Base-by-base conservation (phyloP, 805 yeast species). In the Sungouiozyma ichnusensis region DNA sequence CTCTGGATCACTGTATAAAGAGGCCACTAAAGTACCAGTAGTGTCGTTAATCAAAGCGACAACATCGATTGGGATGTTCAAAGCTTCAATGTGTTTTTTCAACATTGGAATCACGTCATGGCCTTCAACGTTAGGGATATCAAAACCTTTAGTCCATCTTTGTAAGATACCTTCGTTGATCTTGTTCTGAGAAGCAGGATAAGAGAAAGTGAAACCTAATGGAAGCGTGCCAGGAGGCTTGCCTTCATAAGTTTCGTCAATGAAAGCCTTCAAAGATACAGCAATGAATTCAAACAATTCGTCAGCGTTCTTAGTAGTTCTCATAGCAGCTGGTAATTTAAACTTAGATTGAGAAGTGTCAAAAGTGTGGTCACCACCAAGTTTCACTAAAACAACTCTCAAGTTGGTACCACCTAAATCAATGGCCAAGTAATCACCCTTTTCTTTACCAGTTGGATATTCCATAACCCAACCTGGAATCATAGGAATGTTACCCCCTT, bases 121-220 rank as follows among this genome's bases (percentile, higher is more conserved):
- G 48, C 95, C 95, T 68, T 88, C 97, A 41, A 90, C 95, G 47
- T 81, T 85, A 43, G 75, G 81, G 52, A 88, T 85, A 64, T 88
- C 95, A 65, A 84, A 88, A 48, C 97, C 97, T 70, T 88, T 90
- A 49, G 97, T 90, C 97, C 97, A 88, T 65, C 92, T 76, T 71
- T 85, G 95, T 59, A 88, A 74, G 42, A 82, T 62, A 62, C 97
- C 97, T 53, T 74, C 71, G 69, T 85, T 81, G 63, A 88, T 85
- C 47, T 82, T 81, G 51, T 69, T 62, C 66, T 88, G 97, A 33
- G 81, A 68, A 27, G 84, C 81, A 43, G 97, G 96, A 68, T 79
- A 88, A 7, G 92, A 81, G 68, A 88, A 90, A 32, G 97, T 90
- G 75, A 88, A 88, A 34, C 97, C 97, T 55, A 88, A 72, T 37